These are phyloP conservation scores for Aschersonia sp. DNA, from an alignment of 2,329 filamentous ascomycete species.

Conservation along the genomic window DNA sequence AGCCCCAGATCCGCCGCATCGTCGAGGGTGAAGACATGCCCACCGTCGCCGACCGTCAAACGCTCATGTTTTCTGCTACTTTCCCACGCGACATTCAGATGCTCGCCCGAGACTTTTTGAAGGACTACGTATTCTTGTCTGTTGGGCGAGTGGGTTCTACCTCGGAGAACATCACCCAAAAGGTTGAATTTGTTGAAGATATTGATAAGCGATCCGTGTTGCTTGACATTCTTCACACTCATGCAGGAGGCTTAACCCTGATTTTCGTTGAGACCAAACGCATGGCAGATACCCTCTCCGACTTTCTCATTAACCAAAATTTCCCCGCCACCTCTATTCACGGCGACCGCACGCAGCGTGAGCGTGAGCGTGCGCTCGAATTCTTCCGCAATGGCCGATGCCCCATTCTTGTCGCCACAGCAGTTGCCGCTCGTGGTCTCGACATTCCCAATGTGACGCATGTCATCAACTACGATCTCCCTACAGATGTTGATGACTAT, in stretches of 20 bases:
- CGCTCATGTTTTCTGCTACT: constrained; percentile 99
- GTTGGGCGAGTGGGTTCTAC: constrained; percentile 97
- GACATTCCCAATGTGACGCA: constrained; percentile 96
- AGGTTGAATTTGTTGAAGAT: constrained; percentile 95
- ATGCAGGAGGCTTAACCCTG: constrained; percentile 75
- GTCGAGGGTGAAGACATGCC: constrained; percentile 99
- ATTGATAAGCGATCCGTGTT: constrained; percentile 95
- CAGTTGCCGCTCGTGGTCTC: constrained; percentile 78
- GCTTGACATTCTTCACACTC: constrained; percentile 91
- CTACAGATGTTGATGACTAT: constrained; percentile 96
- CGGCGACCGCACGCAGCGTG: constrained; percentile 94
- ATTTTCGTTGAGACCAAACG: constrained; percentile 99
- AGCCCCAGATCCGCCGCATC: constrained; percentile 97
- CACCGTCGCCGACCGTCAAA: constrained; percentile 67
- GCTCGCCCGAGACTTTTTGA: constrained; percentile 95
- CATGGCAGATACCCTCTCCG: constrained; percentile 94
- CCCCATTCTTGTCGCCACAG: constrained; percentile 92
- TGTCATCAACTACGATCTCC: constrained; percentile 98
- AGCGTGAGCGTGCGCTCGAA: constrained; percentile 94
- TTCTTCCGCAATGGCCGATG: constrained; percentile 94
- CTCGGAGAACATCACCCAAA: constrained; percentile 99
- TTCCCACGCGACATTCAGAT: constrained; percentile 99
- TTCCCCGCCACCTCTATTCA: constrained; percentile 98
- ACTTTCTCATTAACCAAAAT: constrained; percentile 96
- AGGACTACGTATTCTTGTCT: constrained; percentile 98